These are phyloP conservation scores for Sarcocystis neurona DNA, from an alignment of 169 alveolate species.

Conservation along the genomic window DNA sequence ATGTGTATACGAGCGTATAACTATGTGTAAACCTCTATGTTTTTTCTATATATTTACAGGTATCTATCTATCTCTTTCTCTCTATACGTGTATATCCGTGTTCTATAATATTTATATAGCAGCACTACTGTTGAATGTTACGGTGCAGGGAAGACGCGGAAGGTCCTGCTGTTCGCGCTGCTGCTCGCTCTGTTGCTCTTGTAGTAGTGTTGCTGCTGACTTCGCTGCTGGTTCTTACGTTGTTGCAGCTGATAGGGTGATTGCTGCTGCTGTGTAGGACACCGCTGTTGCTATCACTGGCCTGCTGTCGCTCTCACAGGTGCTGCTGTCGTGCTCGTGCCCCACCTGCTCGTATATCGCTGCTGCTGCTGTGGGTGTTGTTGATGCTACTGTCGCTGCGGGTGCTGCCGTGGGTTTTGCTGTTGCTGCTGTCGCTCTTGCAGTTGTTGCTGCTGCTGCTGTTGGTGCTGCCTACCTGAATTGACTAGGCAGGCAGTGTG, in stretches of 20 bases:
- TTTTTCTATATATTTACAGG: too few species aligned
- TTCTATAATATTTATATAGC: too few species aligned
- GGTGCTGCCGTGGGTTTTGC: constrained; percentile 74
- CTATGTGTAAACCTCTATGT: too few species aligned
- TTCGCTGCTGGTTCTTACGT: neutral
- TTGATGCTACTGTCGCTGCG: constrained; percentile 57
- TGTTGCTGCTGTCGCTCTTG: neutral
- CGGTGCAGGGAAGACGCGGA: too few species aligned
- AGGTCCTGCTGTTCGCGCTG: neutral
- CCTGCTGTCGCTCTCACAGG: neutral
- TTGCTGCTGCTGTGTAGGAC: neutral
- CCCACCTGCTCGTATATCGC: too few species aligned
- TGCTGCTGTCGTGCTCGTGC: neutral
- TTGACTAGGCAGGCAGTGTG: constrained; percentile 65
- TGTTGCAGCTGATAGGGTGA: too few species aligned
- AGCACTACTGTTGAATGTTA: too few species aligned
- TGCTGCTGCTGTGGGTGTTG: neutral
- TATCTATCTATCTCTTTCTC: neutral
- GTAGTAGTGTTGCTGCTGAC: neutral
- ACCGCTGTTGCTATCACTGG: neutral
- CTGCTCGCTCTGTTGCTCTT: neutral
- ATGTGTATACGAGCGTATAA: too few species aligned
- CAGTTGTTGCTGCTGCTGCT: neutral
- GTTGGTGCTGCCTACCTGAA: constrained; percentile 66
- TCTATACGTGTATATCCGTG: neutral